Base-by-base conservation (phyloP, 2,329 filamentous ascomycete species). In the Colletotrichum theobromicola region DNA sequence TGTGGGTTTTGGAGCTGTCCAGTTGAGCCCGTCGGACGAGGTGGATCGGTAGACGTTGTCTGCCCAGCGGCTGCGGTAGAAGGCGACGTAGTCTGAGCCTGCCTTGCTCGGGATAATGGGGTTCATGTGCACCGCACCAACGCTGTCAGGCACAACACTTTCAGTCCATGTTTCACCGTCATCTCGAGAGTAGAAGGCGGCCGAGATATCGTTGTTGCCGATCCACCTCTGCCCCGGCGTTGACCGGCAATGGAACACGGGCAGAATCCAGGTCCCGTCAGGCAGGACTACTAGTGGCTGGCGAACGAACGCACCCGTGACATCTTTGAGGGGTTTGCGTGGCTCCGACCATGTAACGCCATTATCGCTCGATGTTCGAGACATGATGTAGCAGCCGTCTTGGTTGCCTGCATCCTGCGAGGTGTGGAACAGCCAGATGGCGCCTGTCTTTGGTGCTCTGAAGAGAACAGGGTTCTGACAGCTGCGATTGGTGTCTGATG, bases 391-490 rank as follows among this genome's bases (percentile, higher is more conserved):
- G 7, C 84, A 83, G 4, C 83, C 82, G 62, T 87, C 85, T 65
- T 87, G 86, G 63, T 87, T 85, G 0, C 86, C 85, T 0, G 82
- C 82, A 26, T 85, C 81, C 71, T 87, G 86, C 0, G 86, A 85
- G 1, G 86, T 87, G 72, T 87, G 85, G 35, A 87, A 80, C 0
- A 87, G 77, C 84, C 86, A 86, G 1, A 87, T 58, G 2, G 81
- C 78, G 2, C 79, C 80, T 0, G 79, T 82, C 1, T 75, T 74
- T 1, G 85, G 84, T 2, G 80, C 81, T 7, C 77, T 77, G 70
- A 87, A 87, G 4, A 87, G 76, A 2, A 87, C 81, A 0, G 86
- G 86, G 37, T 87, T 87, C 74, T 87, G 86, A 55, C 86, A 86
- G 76, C 86, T 87, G 16, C 85, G 81, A 24, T 80, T 79, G 6